Evolutionary conservation across 306 rosid species (phyloP), one percentile per base, ranked within the genome.

Genomic region (Geum urbanum): DNA sequence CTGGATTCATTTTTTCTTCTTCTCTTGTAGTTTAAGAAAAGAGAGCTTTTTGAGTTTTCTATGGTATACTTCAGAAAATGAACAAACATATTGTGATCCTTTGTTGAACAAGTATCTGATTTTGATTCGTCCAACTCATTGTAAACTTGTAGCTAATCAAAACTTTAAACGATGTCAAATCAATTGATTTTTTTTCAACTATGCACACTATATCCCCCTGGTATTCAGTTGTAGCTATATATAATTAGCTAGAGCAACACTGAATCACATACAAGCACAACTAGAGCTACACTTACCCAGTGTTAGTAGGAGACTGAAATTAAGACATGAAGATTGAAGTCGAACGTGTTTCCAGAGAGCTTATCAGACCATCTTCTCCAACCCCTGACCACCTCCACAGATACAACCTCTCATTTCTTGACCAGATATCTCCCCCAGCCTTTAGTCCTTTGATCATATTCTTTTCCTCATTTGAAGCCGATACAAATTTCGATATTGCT

Each of bases 331-430:
- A 66, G 62, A 1, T 66, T 13, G 72, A 69, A 35, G 72, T 79
- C 11, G 69, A 74, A 56, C 7, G 19, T 9, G 5, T 69, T 46
- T 69, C 79, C 1, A 74, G 57, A 18, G 76, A 74, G 12, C 50
- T 48, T n/a, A 49, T 79, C 69, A 69, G 47, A 54, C 82, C 82
- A 3, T 79, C 79, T 69, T 74, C 79, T 35, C 66, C 79, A 16
- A 74, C 76, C 19, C 83, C 76, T 24, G 69, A 64, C 7, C 73
- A 74, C 45, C 82, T 78, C 59, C 69, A 63, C 18, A 77, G 41
- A 43, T 86, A 78, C 78, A 86, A 80, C 50, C 83, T 84, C 39
- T 86, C 87, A 6, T 81, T 88, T 53, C 85, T 82, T 10, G 87
- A 86, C 60, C 91, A 86, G 69, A 45, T 80, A 19, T 67, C 82